phyloP scores from a whole-genome alignment of 495 filamentous ascomycete species.

The Hypoxylon lenormandii region DNA sequence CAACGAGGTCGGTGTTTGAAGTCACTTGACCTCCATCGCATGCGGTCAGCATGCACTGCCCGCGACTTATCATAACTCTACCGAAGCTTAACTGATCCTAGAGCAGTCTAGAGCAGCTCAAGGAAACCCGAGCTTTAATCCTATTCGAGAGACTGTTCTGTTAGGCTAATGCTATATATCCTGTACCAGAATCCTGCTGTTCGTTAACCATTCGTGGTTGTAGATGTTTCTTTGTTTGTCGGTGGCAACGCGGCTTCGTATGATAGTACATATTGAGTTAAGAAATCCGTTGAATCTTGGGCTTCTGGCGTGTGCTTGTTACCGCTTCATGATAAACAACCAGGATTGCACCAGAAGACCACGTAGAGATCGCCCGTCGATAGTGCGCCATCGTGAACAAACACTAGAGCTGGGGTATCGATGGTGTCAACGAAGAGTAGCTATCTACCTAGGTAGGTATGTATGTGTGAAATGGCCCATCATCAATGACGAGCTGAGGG shows the following conservation, averaged over 20 bases:
- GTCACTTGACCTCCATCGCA: not conserved
- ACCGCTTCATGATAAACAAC: too few relatives aligned
- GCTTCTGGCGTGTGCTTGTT: not conserved
- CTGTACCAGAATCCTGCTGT: not conserved
- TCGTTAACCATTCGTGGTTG: not conserved
- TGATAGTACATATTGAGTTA: not conserved
- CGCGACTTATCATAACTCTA: not conserved
- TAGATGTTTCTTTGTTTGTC: not conserved
- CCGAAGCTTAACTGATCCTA: not conserved
- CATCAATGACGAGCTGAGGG: not conserved
- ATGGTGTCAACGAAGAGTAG: not conserved
- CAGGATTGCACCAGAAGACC: not conserved
- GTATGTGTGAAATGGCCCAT: not conserved
- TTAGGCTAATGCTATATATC: not conserved
- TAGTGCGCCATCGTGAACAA: not conserved
- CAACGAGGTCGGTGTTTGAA: not conserved
- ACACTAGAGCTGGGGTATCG: not conserved
- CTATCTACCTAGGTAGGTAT: not conserved
- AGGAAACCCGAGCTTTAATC: not conserved
- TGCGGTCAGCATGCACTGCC: not conserved
- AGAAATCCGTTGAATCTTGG: not conserved
- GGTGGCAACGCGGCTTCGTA: not conserved
- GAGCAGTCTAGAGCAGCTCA: not conserved
- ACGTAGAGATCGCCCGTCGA: not conserved
- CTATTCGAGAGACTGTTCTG: not conserved